Conservation (phyloP, 805 yeast species). For the Jamesozyma lodderae region DNA sequence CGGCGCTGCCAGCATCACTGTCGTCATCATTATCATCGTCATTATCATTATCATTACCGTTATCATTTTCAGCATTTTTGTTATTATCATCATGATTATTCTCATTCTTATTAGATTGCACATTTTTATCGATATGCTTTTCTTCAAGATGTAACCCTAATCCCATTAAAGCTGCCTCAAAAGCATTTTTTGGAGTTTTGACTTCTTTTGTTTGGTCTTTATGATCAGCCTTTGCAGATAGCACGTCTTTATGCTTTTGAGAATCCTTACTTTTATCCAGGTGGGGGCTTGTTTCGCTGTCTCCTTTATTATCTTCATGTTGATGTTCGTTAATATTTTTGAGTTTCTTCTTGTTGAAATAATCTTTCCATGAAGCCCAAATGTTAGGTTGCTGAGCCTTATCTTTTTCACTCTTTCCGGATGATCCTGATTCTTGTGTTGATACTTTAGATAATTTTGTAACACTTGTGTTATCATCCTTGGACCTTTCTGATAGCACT, state of each 20-base stretch:
- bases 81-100: no score
- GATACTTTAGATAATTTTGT: background rate
- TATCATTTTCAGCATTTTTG: background rate
- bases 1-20: background rate
- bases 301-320: background rate
- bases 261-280: background rate
- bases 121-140: no score
- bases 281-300: background rate
- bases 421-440: background rate
- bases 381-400: conserved; percentile 9
- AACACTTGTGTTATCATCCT: background rate
- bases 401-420: background rate
- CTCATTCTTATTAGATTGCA: background rate
- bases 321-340: conserved; percentile 8
- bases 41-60: background rate
- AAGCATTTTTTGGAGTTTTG: conserved; percentile 11
- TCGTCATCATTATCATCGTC: background rate
- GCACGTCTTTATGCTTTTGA: background rate
- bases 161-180: conserved; percentile 19
- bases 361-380: conserved; percentile 23
- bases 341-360: conserved; percentile 19
- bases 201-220: conserved; percentile 9
- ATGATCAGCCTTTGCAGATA: conserved; percentile 4
- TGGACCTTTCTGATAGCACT: background rate
- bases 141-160: conserved; percentile 14